These are phyloP conservation scores for Sporobolomyces pararoseus DNA, from an alignment of 768 basidiomycete genomes.

Conservation along the genomic window DNA sequence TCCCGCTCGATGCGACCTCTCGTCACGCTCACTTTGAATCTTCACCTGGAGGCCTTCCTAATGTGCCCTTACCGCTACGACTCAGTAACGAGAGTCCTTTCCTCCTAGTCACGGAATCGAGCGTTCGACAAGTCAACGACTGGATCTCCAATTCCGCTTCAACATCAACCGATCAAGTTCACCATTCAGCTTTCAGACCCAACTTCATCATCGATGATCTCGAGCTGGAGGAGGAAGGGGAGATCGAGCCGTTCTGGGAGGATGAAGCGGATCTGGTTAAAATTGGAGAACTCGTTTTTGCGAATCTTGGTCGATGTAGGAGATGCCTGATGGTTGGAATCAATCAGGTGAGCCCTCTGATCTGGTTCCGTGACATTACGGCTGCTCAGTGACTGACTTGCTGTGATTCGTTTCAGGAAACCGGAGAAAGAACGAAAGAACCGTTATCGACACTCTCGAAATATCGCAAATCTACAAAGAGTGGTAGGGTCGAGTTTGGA, in stretches of 20 bases:
- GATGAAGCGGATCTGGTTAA: constrained; percentile 26
- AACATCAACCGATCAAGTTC: neutral
- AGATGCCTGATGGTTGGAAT: constrained; percentile 44
- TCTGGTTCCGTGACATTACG: neutral
- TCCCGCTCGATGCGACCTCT: constrained; percentile 3
- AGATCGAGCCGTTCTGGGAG: constrained; percentile 35
- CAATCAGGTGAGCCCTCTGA: constrained; percentile 23
- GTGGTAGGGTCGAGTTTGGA: constrained; percentile 43
- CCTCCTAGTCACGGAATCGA: constrained; percentile 42
- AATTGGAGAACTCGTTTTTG: constrained; percentile 28
- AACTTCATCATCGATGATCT: constrained; percentile 39
- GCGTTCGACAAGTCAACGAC: constrained; percentile 24
- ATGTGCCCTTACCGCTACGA: constrained; percentile 31
- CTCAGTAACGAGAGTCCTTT: constrained; percentile 45
- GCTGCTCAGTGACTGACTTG: neutral
- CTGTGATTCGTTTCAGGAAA: constrained; percentile 17
- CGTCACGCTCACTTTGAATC: constrained; percentile 38
- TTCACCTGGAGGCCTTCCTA: neutral
- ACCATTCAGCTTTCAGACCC: constrained; percentile 38
- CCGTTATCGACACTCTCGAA: constrained; percentile 38
- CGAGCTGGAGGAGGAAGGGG: neutral
- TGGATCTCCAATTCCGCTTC: constrained; percentile 20
- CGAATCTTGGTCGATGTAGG: constrained; percentile 38
- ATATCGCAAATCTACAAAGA: constrained; percentile 24
- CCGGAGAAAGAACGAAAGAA: constrained; percentile 31